Conservation (phyloP, 306 rosid genomes). For the Sechiopsis laciniata region DNA sequence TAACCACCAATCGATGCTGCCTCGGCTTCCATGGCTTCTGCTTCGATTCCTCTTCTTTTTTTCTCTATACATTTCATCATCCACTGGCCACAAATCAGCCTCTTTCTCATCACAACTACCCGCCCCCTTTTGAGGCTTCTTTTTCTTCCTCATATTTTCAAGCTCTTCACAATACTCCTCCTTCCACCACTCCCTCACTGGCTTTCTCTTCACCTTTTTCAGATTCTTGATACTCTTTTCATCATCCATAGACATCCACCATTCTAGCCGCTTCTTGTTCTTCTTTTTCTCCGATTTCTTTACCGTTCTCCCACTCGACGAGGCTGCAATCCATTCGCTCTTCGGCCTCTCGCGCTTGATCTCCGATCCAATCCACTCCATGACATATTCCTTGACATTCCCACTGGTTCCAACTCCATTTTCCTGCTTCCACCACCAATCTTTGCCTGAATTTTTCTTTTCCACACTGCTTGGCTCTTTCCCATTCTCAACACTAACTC, state of each 20-base stretch:
- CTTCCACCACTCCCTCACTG: constrained; percentile 95
- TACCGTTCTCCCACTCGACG: constrained; percentile 26
- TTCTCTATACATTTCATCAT: constrained; percentile 48
- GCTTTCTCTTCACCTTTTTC: constrained; percentile 57
- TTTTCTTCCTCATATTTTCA: constrained; percentile 54
- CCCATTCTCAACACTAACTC: constrained; percentile 36
- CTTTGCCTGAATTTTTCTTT: constrained; percentile 48
- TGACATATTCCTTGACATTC: constrained; percentile 77
- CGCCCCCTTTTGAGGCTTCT: constrained; percentile 37
- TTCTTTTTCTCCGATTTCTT: constrained; percentile 39
- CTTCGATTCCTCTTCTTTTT: constrained; percentile 48
- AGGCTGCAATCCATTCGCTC: constrained; percentile 33
- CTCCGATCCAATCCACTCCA: constrained; percentile 92
- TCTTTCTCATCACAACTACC: constrained; percentile 37
- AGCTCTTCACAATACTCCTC: constrained; percentile 74
- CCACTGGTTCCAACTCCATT: constrained; percentile 33
- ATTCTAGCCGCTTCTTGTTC: constrained; percentile 57
- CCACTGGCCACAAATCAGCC: constrained; percentile 53
- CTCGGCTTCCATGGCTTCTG: constrained; percentile 44
- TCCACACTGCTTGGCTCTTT: constrained; percentile 25
- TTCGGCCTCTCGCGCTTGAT: constrained; percentile 49
- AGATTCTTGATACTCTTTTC: constrained; percentile 33
- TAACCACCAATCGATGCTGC: constrained; percentile 76
- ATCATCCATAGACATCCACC: constrained; percentile 92
- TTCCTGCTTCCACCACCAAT: constrained; percentile 78